Evolutionary conservation across 768 basidiomycete species (phyloP).

Genomic region (Nevesoporus exiguus): DNA sequence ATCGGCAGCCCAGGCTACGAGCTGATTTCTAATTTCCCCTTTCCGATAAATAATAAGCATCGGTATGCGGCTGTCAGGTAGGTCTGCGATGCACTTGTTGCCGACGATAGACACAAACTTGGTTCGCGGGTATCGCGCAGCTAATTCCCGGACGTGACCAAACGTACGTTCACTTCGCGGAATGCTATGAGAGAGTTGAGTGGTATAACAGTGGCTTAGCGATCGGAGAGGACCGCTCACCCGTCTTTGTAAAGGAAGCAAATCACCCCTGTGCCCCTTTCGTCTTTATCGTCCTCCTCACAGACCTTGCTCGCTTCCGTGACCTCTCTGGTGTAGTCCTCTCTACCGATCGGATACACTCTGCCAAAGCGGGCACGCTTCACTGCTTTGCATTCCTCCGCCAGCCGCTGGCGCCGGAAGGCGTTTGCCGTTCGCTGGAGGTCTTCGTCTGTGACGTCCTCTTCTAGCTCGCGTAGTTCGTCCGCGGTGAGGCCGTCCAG

Average conservation of each 20-base stretch:
- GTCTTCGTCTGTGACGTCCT: conserved; percentile 75
- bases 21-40: conserved; percentile 86
- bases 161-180: conserved; percentile 76
- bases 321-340: conserved; percentile 93
- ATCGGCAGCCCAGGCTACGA: conserved; percentile 82
- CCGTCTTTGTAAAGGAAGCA: conserved; percentile 95
- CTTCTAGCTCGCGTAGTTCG: conserved; percentile 65
- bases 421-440: conserved; percentile 68
- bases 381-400: conserved; percentile 55
- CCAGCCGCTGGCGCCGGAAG: conserved; percentile 60
- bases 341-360: conserved; percentile 84
- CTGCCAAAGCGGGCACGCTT: conserved; percentile 73
- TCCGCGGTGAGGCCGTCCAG: conserved; percentile 59
- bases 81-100: conserved; percentile 92
- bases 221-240: conserved; percentile 44
- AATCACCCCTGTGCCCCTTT: conserved; percentile 85
- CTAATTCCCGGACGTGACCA: conserved; percentile 65
- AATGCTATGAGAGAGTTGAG: conserved; percentile 47
- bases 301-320: conserved; percentile 83
- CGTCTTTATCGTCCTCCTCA: conserved; percentile 61
- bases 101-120: conserved; percentile 97
- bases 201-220: background rate
- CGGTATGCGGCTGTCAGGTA: conserved; percentile 86
- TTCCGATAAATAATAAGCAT: conserved; percentile 91
- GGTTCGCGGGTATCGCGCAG: conserved; percentile 80